Percentiles rank a stretch among this genome's conserved stretches.
These are phyloP conservation scores for Aspergillus brasiliensis DNA, from an alignment of 2,329 filamentous ascomycete genomes.

Conservation along the genomic window DNA sequence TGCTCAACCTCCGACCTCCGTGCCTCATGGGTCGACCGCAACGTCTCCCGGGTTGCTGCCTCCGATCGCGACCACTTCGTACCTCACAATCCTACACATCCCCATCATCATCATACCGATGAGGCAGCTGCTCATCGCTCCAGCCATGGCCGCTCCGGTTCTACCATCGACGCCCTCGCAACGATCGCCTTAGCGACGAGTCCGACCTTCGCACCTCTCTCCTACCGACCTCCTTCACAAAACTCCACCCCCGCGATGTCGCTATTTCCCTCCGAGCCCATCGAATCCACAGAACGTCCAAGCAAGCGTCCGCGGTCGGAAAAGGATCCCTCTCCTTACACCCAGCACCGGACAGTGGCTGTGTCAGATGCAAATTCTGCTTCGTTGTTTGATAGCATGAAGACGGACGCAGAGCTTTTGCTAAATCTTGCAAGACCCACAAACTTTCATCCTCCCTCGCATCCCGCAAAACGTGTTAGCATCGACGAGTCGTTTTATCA, in stretches of 20 bases:
- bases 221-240: slow-evolving; percentile 35
- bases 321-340: slow-evolving; percentile 49
- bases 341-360: slow-evolving; percentile 30
- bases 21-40: slow-evolving; percentile 34
- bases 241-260: slow-evolving; percentile 26
- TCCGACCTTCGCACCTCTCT: slow-evolving; percentile 43
- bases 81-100: slow-evolving; percentile 24
- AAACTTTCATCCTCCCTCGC: slow-evolving; percentile 32
- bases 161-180: slow-evolving; percentile 53
- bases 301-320: slow-evolving; percentile 64
- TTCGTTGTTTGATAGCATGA: slow-evolving; percentile 43
- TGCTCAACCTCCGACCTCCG: slow-evolving; percentile 33
- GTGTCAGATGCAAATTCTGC: slow-evolving; percentile 34
- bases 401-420: slow-evolving; percentile 52
- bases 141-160: slow-evolving; percentile 48
- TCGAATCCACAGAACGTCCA: slow-evolving; percentile 49
- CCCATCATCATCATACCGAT: slow-evolving; percentile 22
- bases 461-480: slow-evolving; percentile 32
- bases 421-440: slow-evolving; percentile 47
- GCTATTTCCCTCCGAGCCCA: slow-evolving; percentile 33
- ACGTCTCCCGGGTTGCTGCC: slow-evolving; percentile 25
- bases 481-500: slow-evolving; percentile 34
- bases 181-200: slow-evolving; percentile 54
- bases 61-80: slow-evolving; percentile 27
- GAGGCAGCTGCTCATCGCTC: slow-evolving; percentile 30